These are phyloP conservation scores for Tylopilus rubrobrunneus DNA, from an alignment of 768 basidiomycete genomes.

Conservation along the genomic window DNA sequence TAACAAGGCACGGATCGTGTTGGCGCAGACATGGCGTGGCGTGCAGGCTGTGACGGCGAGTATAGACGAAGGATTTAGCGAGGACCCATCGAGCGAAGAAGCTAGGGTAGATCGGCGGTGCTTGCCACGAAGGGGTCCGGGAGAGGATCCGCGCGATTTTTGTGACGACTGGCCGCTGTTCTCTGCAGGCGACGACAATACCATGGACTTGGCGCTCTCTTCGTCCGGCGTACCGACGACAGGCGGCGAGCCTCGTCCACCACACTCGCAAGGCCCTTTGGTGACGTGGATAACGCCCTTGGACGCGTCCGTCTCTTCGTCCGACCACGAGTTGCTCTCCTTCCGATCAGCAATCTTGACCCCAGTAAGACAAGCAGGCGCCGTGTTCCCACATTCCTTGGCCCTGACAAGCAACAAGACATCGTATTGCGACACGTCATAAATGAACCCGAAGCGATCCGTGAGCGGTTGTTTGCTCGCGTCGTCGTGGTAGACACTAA, in stretches of 20 bases:
- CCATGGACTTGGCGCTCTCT: constrained; percentile 5
- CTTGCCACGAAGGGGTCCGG: constrained; percentile 48
- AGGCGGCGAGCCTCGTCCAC: constrained; percentile 25
- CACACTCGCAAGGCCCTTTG: constrained; percentile 40
- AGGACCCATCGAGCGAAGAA: constrained; percentile 20
- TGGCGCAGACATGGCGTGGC: constrained; percentile 71
- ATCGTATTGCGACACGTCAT: constrained; percentile 81
- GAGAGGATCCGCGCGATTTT: constrained; percentile 36
- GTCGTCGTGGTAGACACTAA: constrained; percentile 47
- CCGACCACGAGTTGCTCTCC: constrained; percentile 76
- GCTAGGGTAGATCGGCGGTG: constrained; percentile 41
- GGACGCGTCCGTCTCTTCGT: constrained; percentile 48
- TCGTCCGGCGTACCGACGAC: constrained; percentile 6
- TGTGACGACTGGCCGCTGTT: constrained; percentile 25
- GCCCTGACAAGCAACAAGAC: constrained; percentile 71
- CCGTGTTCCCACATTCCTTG: constrained; percentile 66
- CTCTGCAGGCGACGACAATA: constrained; percentile 18
- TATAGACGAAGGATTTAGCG: constrained; percentile 42
- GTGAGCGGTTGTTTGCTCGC: constrained; percentile 60
- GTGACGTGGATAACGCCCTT: constrained; percentile 34
- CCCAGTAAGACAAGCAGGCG: constrained; percentile 82
- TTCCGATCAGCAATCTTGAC: constrained; percentile 83
- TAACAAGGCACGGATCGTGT: constrained; percentile 70
- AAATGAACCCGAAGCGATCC: constrained; percentile 89
- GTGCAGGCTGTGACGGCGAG: constrained; percentile 57